Percentiles rank a stretch among this genome's conserved stretches.
Evolutionary conservation across 495 filamentous ascomycete species (phyloP).

Genomic region (Aspergillus nanangensis): DNA sequence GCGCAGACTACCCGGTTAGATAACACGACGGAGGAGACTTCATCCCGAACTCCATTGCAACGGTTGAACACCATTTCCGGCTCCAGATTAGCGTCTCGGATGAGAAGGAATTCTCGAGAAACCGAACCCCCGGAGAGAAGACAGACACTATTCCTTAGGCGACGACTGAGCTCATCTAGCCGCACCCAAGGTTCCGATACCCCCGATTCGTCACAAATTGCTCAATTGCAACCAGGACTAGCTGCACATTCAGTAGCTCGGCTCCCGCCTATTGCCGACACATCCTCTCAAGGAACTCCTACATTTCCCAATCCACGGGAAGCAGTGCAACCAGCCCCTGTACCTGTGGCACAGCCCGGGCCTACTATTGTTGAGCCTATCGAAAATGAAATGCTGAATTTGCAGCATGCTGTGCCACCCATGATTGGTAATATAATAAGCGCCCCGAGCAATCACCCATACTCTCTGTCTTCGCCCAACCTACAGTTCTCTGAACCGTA

Average conservation of each 20-base stretch:
- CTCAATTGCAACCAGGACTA: slow-evolving; percentile 3
- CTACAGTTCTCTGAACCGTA: slow-evolving; percentile 22
- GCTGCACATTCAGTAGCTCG: background rate
- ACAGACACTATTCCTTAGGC: slow-evolving; percentile 9
- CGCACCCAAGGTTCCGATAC: background rate
- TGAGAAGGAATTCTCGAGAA: slow-evolving; percentile 18
- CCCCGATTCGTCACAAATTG: background rate
- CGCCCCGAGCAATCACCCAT: slow-evolving; percentile 28
- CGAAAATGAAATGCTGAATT: slow-evolving; percentile 2
- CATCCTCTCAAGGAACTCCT: background rate
- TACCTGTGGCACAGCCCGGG: background rate
- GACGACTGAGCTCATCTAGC: slow-evolving; percentile 4
- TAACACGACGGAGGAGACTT: slow-evolving; percentile 11
- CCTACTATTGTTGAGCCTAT: background rate
- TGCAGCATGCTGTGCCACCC: slow-evolving; percentile 15
- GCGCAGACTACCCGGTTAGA: slow-evolving; percentile 22
- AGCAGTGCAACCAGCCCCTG: slow-evolving; percentile 8
- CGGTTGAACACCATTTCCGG: slow-evolving; percentile 27
- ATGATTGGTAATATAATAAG: slow-evolving; percentile 11
- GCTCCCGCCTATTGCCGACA: background rate
- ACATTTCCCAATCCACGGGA: background rate
- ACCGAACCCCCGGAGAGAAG: slow-evolving; percentile 12
- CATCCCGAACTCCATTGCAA: slow-evolving; percentile 27
- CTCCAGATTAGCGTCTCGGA: slow-evolving; percentile 13
- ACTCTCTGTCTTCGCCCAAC: slow-evolving; percentile 38